Conservation (phyloP, 352 stramenopile species). For the Phytopythium helicoides region DNA sequence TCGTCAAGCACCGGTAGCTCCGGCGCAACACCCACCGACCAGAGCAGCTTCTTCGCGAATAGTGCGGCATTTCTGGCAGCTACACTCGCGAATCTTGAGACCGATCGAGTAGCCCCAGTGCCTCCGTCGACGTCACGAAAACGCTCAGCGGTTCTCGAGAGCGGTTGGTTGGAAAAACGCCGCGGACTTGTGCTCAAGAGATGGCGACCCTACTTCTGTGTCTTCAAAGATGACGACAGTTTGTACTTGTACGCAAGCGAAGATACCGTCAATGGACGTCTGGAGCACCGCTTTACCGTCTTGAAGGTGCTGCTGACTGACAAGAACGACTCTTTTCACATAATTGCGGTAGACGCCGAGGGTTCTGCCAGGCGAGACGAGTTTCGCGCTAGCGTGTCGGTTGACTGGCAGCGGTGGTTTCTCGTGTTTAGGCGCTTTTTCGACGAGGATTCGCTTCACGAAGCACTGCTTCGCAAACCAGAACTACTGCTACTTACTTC, state of each 20-base stretch:
- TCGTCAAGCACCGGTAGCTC: conserved; percentile 3
- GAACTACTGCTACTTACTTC: conserved; percentile 27
- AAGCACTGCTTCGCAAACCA: conserved; percentile 33
- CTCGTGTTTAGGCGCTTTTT: conserved; percentile 42
- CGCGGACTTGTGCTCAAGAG: conserved; percentile 53
- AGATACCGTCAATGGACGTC: conserved; percentile 46
- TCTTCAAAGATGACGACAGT: conserved; percentile 50
- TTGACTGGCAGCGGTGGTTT: conserved; percentile 50
- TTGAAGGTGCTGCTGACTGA: conserved; percentile 45
- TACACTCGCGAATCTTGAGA: conserved; percentile 9
- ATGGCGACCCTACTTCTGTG: conserved; percentile 55
- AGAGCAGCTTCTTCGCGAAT: neutral
- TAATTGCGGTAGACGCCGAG: conserved; percentile 44
- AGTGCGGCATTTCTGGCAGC: conserved; percentile 29
- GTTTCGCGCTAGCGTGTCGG: conserved; percentile 31
- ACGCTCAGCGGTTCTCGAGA: conserved; percentile 25
- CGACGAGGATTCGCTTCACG: conserved; percentile 33
- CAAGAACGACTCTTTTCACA: conserved; percentile 46
- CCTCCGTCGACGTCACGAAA: conserved; percentile 16
- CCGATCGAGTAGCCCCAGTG: conserved; percentile 8
- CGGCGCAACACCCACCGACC: neutral
- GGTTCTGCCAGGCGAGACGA: conserved; percentile 45
- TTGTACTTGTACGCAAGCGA: conserved; percentile 57
- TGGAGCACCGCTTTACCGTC: conserved; percentile 47
- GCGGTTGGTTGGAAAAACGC: conserved; percentile 51